Evolutionary conservation across 2,329 filamentous ascomycete genomes (phyloP), one percentile per base, ranked within the genome.

Genomic region (Periconia sp.): DNA sequence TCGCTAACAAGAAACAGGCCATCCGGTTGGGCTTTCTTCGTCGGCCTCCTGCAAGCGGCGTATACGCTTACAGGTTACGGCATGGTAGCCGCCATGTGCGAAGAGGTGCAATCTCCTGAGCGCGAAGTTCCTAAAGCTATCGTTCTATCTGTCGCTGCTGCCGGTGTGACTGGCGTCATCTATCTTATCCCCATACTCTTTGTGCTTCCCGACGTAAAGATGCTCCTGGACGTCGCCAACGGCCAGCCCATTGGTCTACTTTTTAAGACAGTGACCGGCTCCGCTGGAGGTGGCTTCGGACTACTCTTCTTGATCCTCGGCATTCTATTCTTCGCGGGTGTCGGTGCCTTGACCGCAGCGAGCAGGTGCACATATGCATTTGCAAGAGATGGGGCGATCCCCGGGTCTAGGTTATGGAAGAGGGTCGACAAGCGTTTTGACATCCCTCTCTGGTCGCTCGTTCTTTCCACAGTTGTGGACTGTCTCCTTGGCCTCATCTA

Each of bases 171-270:
- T 0, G 85, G 85, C 5, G 62, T 86, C 7, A 66, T 84, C 52
- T 91, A 88, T 66, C 68, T 91, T 11, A 81, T 92, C 30, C 87
- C 87, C 0, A 78, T 92, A 50, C 78, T 92, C 18, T 91, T 92
- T 65, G 85, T 90, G 24, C 75, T 92, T 19, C 87, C 88, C 0
- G 79, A 87, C 36, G 79, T 91, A 5, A 57, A 81, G 49, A 69
- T 75, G 33, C 79, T 92, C 12, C 81, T 88, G 19, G 66, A 70
- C 2, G 85, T 87, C 11, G 79, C 85, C 16, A 89, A 84, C 57
- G 85, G 85, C 7, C 88, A 92, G 58, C 88, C 89, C 1, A 87
- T 92, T 49, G 87, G 86, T 7, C 74, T 86, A 4, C 73, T 92
- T 22, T 92, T 92, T 78, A 88, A 88, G 71, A 84, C 75, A 0